Evolutionary conservation across 2,329 filamentous ascomycete genomes (phyloP).

Genomic region (Didymellaceae sp.): DNA sequence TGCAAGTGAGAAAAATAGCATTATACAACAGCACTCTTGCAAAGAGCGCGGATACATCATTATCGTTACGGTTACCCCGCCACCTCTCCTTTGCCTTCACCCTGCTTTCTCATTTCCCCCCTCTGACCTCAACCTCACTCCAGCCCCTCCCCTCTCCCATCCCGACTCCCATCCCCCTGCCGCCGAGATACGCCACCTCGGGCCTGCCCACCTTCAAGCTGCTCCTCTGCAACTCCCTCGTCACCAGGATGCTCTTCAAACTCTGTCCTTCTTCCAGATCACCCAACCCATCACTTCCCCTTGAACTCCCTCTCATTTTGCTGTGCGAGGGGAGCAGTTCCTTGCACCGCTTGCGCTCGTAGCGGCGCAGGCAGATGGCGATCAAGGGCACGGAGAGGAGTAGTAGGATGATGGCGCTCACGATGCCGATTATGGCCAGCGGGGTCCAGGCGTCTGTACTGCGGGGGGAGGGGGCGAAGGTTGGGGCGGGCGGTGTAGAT

Average conservation of each 20-base stretch:
- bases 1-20: too few relatives aligned
- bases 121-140: slow-evolving; percentile 27
- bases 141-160: slow-evolving; percentile 22
- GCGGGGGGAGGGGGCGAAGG: slow-evolving; percentile 5
- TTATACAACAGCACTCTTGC: too few relatives aligned
- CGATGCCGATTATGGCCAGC: slow-evolving; percentile 32
- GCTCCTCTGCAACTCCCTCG: slow-evolving; percentile 28
- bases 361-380: slow-evolving; percentile 27
- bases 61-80: too few relatives aligned
- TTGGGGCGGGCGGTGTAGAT: slow-evolving; percentile 20
- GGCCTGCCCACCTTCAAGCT: slow-evolving; percentile 28
- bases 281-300: slow-evolving; percentile 12
- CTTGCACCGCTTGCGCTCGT: slow-evolving; percentile 26
- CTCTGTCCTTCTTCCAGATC: slow-evolving; percentile 24
- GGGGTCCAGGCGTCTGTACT: slow-evolving; percentile 27
- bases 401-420: slow-evolving; percentile 26
- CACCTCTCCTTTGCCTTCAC: background rate
- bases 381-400: slow-evolving; percentile 28
- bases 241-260: slow-evolving; percentile 31
- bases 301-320: slow-evolving; percentile 12
- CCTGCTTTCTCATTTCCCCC: slow-evolving; percentile 4
- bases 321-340: slow-evolving; percentile 21
- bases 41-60: too few relatives aligned
- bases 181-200: slow-evolving; percentile 16
- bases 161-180: slow-evolving; percentile 17